Percentiles rank a stretch among this genome's conserved stretches.
Conservation (phyloP, 352 stramenopile genomes). For the Globisporangium yorkense region DNA sequence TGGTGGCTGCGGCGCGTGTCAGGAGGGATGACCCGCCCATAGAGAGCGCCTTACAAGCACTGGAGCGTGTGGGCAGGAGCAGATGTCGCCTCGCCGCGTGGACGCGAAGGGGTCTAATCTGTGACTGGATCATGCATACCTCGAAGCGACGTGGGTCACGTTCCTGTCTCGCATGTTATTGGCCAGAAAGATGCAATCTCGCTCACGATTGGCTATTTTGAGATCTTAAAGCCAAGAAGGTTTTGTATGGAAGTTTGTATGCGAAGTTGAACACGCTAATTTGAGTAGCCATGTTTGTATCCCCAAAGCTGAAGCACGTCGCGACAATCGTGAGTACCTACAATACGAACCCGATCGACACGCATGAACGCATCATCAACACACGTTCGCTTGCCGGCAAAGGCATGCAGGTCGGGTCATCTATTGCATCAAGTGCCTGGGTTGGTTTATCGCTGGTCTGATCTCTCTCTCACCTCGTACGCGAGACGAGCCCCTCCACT, state of each 20-base stretch:
- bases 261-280: no score
- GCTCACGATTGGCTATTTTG: no score
- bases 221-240: no score
- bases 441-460: not conserved
- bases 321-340: no score
- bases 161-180: constrained; percentile 43
- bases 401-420: not conserved
- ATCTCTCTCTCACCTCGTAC: not conserved
- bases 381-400: no score
- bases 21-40: not conserved
- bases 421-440: not conserved
- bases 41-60: not conserved
- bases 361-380: no score
- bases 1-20: not conserved
- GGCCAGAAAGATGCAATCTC: constrained; percentile 3
- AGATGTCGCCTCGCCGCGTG: not conserved
- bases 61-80: not conserved
- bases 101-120: not conserved
- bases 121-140: not conserved
- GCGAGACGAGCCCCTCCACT: not conserved
- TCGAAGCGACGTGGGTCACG: constrained; percentile 32
- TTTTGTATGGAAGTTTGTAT: no score
- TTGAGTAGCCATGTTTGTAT: no score
- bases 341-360: no score
- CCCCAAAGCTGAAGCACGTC: no score